Conservation (phyloP, 257 asterid genomes). For the Primulina eburnea region DNA sequence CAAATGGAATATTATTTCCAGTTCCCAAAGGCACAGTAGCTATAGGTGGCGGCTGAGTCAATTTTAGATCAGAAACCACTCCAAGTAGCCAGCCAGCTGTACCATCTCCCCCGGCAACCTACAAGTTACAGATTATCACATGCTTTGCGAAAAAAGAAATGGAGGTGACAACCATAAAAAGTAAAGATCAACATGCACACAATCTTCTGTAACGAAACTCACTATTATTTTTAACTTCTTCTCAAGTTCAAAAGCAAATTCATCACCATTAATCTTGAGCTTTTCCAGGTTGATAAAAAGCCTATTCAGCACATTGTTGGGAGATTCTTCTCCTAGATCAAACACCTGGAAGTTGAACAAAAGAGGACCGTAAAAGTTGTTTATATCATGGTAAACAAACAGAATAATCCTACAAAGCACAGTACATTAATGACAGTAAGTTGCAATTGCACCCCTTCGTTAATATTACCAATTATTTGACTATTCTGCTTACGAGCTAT, state of each 20-base stretch:
- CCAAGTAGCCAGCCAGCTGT: slow-evolving; percentile 99
- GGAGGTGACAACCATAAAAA: slow-evolving; percentile 1
- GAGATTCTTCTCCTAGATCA: slow-evolving; percentile 83
- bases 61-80: slow-evolving; percentile 88
- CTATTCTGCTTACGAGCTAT: not conserved
- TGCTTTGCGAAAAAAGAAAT: slow-evolving; percentile 1
- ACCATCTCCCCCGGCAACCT: slow-evolving; percentile 99
- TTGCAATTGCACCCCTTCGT: not conserved
- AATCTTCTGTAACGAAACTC: slow-evolving; percentile 35
- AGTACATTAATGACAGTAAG: slow-evolving; percentile 1
- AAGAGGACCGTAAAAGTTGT: not conserved
- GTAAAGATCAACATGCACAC: not conserved
- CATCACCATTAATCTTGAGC: slow-evolving; percentile 66
- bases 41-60: slow-evolving; percentile 87
- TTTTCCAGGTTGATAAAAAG: slow-evolving; percentile 56
- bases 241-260: slow-evolving; percentile 45
- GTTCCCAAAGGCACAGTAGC: slow-evolving; percentile 59
- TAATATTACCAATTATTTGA: not conserved
- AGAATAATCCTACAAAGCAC: not conserved
- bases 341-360: slow-evolving; percentile 51
- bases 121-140: slow-evolving; percentile 20
- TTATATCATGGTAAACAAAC: not conserved
- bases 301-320: slow-evolving; percentile 57
- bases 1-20: slow-evolving; percentile 60
- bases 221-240: slow-evolving; percentile 68